phyloP scores from a whole-genome alignment of 1,284 basidiomycete species.

The Inonotus obliquus region DNA sequence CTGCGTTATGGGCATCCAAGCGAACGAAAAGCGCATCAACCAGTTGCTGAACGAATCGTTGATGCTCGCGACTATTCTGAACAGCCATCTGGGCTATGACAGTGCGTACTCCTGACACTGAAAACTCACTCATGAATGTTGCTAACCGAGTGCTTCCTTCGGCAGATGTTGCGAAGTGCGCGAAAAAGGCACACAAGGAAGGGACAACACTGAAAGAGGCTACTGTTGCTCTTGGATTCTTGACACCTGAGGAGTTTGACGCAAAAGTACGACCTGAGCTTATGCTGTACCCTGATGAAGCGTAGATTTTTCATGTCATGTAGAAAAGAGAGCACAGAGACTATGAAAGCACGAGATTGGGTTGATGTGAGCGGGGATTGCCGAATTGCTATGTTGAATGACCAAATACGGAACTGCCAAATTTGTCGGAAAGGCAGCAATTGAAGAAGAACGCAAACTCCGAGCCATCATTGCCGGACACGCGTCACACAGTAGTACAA shows the following conservation, averaged over 20 bases:
- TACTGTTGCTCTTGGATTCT: slow-evolving; percentile 81
- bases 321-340: not conserved
- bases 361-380: not conserved
- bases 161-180: slow-evolving; percentile 92
- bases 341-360: not conserved
- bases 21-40: slow-evolving; percentile 92
- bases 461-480: not conserved
- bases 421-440: not conserved
- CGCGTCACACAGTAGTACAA: not conserved
- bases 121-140: not conserved
- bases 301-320: slow-evolving; percentile 25
- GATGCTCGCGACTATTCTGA: slow-evolving; percentile 95
- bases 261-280: slow-evolving; percentile 92
- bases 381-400: not conserved
- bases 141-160: not conserved
- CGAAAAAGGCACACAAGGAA: slow-evolving; percentile 99
- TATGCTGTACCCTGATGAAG: slow-evolving; percentile 74
- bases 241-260: slow-evolving; percentile 93
- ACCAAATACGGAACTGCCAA: slow-evolving; percentile 5
- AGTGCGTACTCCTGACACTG: slow-evolving; percentile 50
- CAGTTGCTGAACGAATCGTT: slow-evolving; percentile 89
- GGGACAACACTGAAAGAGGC: slow-evolving; percentile 95
- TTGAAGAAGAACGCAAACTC: not conserved
- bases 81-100: slow-evolving; percentile 91
- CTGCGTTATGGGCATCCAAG: slow-evolving; percentile 94